phyloP scores from a whole-genome alignment of 2,329 filamentous ascomycete genomes.

The Calonectria leucothoes region DNA sequence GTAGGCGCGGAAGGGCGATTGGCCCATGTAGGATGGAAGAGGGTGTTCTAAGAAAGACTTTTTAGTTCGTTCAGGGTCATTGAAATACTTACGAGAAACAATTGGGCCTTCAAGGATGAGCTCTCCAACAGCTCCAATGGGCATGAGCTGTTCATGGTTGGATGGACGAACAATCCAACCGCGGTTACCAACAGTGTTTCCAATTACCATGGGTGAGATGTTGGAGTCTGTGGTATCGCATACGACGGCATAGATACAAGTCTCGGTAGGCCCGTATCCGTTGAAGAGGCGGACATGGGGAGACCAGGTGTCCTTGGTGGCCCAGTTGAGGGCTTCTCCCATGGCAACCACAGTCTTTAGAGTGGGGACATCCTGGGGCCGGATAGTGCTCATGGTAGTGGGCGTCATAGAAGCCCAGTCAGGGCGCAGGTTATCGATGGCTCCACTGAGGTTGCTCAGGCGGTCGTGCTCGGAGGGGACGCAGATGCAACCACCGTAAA shows the following conservation, averaged over 20 bases:
- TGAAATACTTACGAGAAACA: conserved; percentile 5
- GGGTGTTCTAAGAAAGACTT: neutral
- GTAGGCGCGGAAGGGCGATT: neutral
- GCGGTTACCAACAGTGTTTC: neutral
- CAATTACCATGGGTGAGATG: neutral
- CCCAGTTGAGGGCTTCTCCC: conserved; percentile 1
- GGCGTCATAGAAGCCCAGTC: neutral
- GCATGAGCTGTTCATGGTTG: neutral
- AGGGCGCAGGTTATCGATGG: neutral
- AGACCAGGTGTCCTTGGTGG: neutral
- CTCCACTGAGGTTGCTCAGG: neutral
- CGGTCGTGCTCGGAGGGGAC: neutral
- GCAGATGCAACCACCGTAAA: neutral
- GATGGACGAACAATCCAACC: neutral
- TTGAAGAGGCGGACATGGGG: neutral
- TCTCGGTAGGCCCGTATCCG: neutral
- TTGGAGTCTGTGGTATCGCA: neutral
- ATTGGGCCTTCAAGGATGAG: neutral
- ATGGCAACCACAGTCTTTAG: neutral
- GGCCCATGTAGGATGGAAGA: neutral
- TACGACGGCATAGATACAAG: neutral
- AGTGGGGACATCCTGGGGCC: neutral
- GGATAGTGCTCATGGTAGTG: neutral
- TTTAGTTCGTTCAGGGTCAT: neutral
- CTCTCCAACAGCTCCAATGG: neutral